Percentiles rank a stretch among this genome's conserved stretches.
These are phyloP conservation scores for Pleurotus cornucopiae DNA, from an alignment of 768 basidiomycete species.

Conservation along the genomic window DNA sequence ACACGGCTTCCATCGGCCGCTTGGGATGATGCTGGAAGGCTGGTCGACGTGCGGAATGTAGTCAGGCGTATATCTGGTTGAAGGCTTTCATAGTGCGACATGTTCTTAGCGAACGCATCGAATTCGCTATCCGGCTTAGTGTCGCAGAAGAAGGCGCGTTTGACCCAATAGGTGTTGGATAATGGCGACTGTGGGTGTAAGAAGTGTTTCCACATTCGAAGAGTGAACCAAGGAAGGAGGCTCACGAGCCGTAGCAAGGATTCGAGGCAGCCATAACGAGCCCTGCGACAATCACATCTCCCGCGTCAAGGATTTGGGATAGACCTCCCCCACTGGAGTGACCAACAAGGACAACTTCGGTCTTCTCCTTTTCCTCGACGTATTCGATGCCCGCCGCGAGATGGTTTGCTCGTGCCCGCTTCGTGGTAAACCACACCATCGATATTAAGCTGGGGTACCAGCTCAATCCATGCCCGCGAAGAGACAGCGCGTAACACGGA, in stretches of 20 bases:
- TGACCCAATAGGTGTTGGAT: not conserved
- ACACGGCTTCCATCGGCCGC: not conserved
- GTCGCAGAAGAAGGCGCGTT: not conserved
- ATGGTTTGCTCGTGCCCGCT: not conserved
- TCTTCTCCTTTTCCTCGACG: not conserved
- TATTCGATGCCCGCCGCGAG: not conserved
- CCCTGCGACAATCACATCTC: not conserved
- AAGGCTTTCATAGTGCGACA: not conserved
- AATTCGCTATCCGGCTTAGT: not conserved
- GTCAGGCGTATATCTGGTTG: not conserved
- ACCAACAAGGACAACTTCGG: not conserved
- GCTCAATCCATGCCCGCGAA: constrained; percentile 1
- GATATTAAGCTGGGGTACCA: constrained; percentile 1
- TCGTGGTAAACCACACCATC: not conserved
- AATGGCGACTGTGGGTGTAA: not conserved
- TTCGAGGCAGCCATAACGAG: not conserved
- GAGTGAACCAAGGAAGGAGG: not conserved
- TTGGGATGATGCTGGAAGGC: not conserved
- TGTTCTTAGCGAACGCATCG: not conserved
- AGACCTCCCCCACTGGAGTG: constrained; percentile 5
- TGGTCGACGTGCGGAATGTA: constrained; percentile 1
- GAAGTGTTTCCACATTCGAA: not conserved
- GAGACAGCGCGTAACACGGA: not conserved
- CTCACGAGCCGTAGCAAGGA: constrained; percentile 3
- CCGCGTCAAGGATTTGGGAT: not conserved